A percentile compares a stretch with the other conserved stretches of the same genome.
These are phyloP conservation scores for Breynia disticha DNA, from an alignment of 441 rosid genomes.

Conservation along the genomic window DNA sequence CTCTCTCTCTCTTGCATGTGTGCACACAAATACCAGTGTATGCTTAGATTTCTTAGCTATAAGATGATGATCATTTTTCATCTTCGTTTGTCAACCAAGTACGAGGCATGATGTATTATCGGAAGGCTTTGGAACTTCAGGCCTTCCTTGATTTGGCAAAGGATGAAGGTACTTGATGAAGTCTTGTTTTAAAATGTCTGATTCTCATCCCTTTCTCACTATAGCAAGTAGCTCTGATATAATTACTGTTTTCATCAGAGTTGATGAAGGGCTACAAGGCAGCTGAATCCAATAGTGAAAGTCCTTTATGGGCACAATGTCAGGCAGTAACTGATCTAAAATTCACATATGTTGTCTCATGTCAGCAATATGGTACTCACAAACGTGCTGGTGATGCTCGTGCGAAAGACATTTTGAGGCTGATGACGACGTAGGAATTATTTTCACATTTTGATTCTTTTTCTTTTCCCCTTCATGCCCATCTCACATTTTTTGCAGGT, in stretches of 20 bases:
- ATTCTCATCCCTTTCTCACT: neutral
- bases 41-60: no score
- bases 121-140: constrained; percentile 73
- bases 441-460: constrained; percentile 1
- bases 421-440: constrained; percentile 67
- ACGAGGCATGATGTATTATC: constrained; percentile 97
- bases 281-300: constrained; percentile 47
- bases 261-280: constrained; percentile 74
- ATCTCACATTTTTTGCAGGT: constrained; percentile 30
- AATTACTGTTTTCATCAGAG: constrained; percentile 14
- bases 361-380: constrained; percentile 78
- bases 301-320: constrained; percentile 67
- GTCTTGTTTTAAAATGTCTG: constrained; percentile 10
- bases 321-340: constrained; percentile 74
- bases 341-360: constrained; percentile 89
- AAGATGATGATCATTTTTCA: no score
- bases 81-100: constrained; percentile 26
- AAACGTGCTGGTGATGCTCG: constrained; percentile 46
- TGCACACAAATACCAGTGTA: no score
- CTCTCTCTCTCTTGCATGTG: neutral
- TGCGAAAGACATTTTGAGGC: constrained; percentile 66
- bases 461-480: constrained; percentile 3
- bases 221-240: constrained; percentile 2
- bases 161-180: constrained; percentile 40
- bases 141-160: constrained; percentile 61